Evolutionary conservation across 192 early-diverging fungal species (phyloP).

Genomic region (Pecoramyces ruminantium): DNA sequence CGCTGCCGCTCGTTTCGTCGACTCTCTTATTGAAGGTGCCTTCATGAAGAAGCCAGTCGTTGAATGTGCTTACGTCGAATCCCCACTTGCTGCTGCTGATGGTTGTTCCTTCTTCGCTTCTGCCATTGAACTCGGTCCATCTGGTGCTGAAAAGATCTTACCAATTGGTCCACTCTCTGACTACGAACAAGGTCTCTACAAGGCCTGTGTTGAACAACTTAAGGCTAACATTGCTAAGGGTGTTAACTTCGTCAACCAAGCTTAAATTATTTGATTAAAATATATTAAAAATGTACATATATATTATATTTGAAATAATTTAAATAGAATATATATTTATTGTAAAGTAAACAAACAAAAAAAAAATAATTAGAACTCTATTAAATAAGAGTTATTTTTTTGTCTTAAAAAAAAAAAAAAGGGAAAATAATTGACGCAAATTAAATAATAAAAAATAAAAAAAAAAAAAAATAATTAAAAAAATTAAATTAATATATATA

Average conservation of each 20-base stretch:
- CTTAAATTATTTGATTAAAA: neutral
- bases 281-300: neutral
- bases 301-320: neutral
- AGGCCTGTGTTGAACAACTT: conserved; percentile 63
- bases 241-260: conserved; percentile 47
- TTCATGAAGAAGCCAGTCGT: conserved; percentile 51
- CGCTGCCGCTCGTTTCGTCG: conserved; percentile 69
- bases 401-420: too few relatives aligned
- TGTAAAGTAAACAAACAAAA: too few relatives aligned
- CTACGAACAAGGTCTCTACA: conserved; percentile 69
- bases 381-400: too few relatives aligned
- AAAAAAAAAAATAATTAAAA: too few relatives aligned
- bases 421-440: too few relatives aligned
- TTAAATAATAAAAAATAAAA: too few relatives aligned
- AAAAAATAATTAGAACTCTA: too few relatives aligned
- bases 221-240: conserved; percentile 81
- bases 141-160: conserved; percentile 76
- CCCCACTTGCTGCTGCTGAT: conserved; percentile 34
- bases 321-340: neutral
- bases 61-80: conserved; percentile 78
- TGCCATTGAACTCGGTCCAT: conserved; percentile 47
- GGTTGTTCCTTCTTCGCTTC: conserved; percentile 54
- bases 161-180: conserved; percentile 50
- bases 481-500: too few relatives aligned
- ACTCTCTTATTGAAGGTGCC: conserved; percentile 61